phyloP scores from a whole-genome alignment of 345 rosid genomes.

The Eutrema heterophyllum region DNA sequence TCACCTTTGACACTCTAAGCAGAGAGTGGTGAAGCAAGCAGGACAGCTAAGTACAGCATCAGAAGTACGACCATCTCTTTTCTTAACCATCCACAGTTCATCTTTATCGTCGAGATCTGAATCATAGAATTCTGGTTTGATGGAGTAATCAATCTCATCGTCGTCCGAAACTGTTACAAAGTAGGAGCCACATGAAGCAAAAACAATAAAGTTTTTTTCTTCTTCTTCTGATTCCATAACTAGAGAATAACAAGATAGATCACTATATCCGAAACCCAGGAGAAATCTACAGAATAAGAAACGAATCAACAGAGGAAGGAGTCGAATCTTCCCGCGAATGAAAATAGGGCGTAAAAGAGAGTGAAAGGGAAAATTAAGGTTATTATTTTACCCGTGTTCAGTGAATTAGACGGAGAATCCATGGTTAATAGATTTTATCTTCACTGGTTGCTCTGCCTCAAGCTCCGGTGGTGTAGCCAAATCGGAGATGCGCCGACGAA shows the following conservation, averaged over 20 bases:
- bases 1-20: conserved; percentile 79
- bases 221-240: not conserved
- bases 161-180: conserved; percentile 58
- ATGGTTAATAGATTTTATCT: not conserved
- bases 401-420: conserved; percentile 39
- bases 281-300: not conserved
- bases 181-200: not conserved
- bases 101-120: conserved; percentile 65
- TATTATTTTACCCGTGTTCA: conserved; percentile 33
- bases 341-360: not conserved
- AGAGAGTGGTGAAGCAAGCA: conserved; percentile 77
- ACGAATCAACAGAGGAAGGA: not conserved
- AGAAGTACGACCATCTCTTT: conserved; percentile 50
- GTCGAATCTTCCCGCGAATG: not conserved
- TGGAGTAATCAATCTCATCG: conserved; percentile 70
- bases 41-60: conserved; percentile 89
- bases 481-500: not conserved
- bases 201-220: not conserved
- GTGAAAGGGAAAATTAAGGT: not conserved
- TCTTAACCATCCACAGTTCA: conserved; percentile 54
- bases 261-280: not conserved
- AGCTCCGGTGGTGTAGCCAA: conserved; percentile 14
- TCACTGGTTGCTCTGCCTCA: conserved; percentile 9
- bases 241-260: not conserved
- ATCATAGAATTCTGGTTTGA: conserved; percentile 68